Conservation (phyloP, 768 basidiomycete genomes). For the Tulasnella sp. region DNA sequence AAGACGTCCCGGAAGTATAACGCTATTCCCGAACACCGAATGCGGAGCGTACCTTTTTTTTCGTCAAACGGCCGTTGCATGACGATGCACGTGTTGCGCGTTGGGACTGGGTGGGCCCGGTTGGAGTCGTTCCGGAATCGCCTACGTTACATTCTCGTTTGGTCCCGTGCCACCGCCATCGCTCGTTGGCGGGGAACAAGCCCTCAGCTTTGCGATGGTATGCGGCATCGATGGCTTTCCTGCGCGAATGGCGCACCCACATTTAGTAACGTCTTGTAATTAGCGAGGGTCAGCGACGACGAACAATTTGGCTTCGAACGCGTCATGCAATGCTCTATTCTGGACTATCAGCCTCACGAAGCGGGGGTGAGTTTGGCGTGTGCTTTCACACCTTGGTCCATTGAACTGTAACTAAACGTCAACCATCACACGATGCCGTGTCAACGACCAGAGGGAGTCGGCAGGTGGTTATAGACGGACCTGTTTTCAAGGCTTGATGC, state of each 20-base stretch:
- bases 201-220: background rate
- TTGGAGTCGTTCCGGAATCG: background rate
- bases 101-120: background rate
- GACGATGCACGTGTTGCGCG: background rate
- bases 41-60: background rate
- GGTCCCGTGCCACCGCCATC: background rate
- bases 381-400: too few relatives aligned
- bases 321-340: too few relatives aligned
- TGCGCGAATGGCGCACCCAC: too few relatives aligned
- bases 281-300: too few relatives aligned
- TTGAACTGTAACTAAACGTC: too few relatives aligned
- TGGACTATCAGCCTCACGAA: too few relatives aligned
- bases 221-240: background rate
- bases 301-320: too few relatives aligned
- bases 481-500: background rate
- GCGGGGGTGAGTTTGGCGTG: too few relatives aligned
- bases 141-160: background rate
- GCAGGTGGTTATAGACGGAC: background rate
- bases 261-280: too few relatives aligned
- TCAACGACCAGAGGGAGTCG: background rate
- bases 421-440: background rate
- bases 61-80: background rate
- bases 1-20: slow-evolving; percentile 4
- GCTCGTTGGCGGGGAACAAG: background rate
- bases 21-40: background rate